These are phyloP conservation scores for Rhinocladiella similis DNA, from an alignment of 2,329 filamentous ascomycete genomes.

Conservation along the genomic window DNA sequence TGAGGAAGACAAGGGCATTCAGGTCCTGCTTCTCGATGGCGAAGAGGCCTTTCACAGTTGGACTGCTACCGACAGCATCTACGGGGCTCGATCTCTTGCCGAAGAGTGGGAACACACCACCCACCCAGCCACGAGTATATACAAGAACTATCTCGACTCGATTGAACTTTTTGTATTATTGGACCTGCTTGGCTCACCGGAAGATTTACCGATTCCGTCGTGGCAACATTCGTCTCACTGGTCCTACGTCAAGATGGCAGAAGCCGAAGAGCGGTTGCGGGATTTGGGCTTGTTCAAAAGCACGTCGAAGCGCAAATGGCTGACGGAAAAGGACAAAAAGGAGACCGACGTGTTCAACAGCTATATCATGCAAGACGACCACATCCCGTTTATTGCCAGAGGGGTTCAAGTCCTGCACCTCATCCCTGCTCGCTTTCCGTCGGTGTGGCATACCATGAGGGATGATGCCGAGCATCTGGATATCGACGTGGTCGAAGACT, in stretches of 20 bases:
- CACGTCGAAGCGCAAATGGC: conserved; percentile 37
- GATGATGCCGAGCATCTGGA: conserved; percentile 88
- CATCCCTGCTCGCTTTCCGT: conserved; percentile 80
- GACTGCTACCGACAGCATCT: conserved; percentile 80
- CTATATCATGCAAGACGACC: conserved; percentile 75
- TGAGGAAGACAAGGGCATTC: conserved; percentile 78
- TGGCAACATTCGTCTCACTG: conserved; percentile 91
- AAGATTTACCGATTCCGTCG: conserved; percentile 71
- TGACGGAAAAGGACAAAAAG: conserved; percentile 30
- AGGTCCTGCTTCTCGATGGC: conserved; percentile 87
- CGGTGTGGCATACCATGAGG: conserved; percentile 80
- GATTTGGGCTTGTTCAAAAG: conserved; percentile 66
- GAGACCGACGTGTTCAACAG: conserved; percentile 48
- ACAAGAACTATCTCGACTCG: conserved; percentile 70
- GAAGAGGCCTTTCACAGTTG: conserved; percentile 88
- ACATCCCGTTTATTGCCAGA: conserved; percentile 82
- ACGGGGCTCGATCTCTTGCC: conserved; percentile 81
- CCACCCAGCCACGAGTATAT: conserved; percentile 72
- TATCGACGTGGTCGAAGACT: conserved; percentile 76
- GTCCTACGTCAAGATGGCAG: conserved; percentile 79
- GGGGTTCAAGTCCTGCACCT: conserved; percentile 89
- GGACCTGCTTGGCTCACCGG: conserved; percentile 72
- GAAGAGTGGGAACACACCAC: conserved; percentile 72
- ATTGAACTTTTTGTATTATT: conserved; percentile 91
- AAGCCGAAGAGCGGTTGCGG: conserved; percentile 72